These are phyloP conservation scores for Fragaria vesca DNA, from an alignment of 306 rosid species.

Conservation along the genomic window DNA sequence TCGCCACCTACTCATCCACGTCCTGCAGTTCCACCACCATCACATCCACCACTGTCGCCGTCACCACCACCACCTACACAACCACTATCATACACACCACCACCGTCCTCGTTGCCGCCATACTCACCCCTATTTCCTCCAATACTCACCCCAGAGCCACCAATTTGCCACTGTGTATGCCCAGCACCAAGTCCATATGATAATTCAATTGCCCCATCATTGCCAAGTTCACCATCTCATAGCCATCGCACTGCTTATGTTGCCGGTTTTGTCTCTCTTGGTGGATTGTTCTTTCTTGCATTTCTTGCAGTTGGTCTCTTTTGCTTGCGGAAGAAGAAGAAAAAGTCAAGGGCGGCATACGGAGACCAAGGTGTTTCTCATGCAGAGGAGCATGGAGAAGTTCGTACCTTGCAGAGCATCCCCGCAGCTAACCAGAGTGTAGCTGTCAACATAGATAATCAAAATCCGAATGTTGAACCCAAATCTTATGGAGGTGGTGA, in stretches of 20 bases:
- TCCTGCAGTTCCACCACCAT: background rate
- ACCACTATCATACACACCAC: background rate
- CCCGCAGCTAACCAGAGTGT: background rate
- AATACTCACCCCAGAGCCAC: background rate
- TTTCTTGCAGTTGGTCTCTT: constrained; percentile 26
- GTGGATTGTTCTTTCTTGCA: constrained; percentile 30
- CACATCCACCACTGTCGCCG: background rate
- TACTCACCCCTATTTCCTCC: background rate
- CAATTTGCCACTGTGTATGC: background rate
- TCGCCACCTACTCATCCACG: background rate
- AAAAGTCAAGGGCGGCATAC: background rate
- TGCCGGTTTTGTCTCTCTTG: constrained; percentile 22
- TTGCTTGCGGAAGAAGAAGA: constrained; percentile 21
- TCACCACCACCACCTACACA: background rate
- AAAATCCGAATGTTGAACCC: background rate
- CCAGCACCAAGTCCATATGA: background rate
- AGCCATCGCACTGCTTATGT: background rate
- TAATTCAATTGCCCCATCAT: background rate
- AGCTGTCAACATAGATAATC: background rate
- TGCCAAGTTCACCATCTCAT: background rate
- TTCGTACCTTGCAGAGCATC: background rate
- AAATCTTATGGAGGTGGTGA: background rate
- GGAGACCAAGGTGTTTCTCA: background rate
- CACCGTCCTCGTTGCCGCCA: background rate
- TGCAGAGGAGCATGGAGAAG: background rate